phyloP scores from a whole-genome alignment of 2,329 filamentous ascomycete species.

The Arthrinium puccinioides region DNA sequence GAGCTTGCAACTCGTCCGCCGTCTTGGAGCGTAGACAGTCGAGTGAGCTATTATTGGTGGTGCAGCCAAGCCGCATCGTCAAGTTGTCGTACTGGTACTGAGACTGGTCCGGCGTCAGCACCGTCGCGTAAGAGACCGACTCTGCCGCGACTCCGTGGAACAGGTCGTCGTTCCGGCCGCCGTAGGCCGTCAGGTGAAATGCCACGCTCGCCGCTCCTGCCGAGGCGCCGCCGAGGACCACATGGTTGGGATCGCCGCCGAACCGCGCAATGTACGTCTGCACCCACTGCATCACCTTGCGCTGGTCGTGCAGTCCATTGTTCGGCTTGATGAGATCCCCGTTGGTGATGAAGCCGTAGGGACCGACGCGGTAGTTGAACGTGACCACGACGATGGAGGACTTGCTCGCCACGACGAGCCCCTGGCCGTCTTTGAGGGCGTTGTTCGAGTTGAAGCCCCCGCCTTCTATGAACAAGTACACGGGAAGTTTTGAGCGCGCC shows the following conservation, averaged over 20 bases:
- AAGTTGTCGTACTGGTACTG: conserved; percentile 47
- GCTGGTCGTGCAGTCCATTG: conserved; percentile 63
- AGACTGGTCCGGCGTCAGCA: conserved; percentile 36
- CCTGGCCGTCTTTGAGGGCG: conserved; percentile 51
- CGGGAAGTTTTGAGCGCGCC: conserved; percentile 47
- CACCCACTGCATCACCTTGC: conserved; percentile 64
- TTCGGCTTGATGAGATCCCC: conserved; percentile 53
- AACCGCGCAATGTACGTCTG: conserved; percentile 59
- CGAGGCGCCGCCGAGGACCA: conserved; percentile 61
- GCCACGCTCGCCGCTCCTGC: conserved; percentile 61
- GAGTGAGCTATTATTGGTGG: conserved; percentile 27
- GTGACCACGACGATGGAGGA: conserved; percentile 61
- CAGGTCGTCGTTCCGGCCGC: conserved; percentile 37
- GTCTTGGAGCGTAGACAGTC: conserved; percentile 38
- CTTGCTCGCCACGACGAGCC: conserved; percentile 50
- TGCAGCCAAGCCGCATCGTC: conserved; percentile 33
- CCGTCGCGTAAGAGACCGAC: conserved; percentile 43
- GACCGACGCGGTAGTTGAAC: conserved; percentile 71
- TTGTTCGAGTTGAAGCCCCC: conserved; percentile 50
- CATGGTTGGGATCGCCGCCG: conserved; percentile 60
- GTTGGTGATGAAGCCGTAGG: conserved; percentile 63
- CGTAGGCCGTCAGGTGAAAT: conserved; percentile 53
- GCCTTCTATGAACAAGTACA: conserved; percentile 53
- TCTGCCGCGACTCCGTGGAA: conserved; percentile 45
- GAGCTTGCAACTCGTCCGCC: conserved; percentile 30